Conservation (phyloP, 2,329 filamentous ascomycete genomes). For the Rachicladosporium sp. region DNA sequence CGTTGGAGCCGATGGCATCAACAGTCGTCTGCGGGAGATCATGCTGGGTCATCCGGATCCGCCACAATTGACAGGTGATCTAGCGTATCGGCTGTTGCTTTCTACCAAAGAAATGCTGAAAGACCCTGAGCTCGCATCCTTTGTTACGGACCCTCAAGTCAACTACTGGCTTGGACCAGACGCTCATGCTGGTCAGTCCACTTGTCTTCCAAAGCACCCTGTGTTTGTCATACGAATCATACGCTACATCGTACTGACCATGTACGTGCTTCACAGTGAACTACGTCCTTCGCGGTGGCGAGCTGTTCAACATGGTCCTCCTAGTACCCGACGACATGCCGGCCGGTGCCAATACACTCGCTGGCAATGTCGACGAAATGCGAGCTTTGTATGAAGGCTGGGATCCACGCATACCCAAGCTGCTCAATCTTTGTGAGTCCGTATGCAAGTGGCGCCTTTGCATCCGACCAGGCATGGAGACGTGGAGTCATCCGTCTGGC, state of each 20-base stretch:
- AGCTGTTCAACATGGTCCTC: constrained; percentile 40
- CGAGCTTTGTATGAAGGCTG: constrained; percentile 42
- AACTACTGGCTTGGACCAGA: constrained; percentile 43
- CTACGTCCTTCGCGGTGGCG: constrained; percentile 36
- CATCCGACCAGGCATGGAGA: constrained; percentile 42
- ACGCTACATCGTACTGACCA: too few species aligned
- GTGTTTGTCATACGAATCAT: background rate
- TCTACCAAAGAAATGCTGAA: constrained; percentile 34
- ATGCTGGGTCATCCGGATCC: constrained; percentile 34
- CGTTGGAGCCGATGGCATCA: constrained; percentile 39
- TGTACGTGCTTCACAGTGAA: constrained; percentile 28
- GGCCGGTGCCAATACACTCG: constrained; percentile 30
- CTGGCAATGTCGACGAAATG: constrained; percentile 43
- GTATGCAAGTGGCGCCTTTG: constrained; percentile 51
- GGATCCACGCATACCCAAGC: constrained; percentile 44
- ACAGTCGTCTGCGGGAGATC: constrained; percentile 30
- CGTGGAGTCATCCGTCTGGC: constrained; percentile 45
- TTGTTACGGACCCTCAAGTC: constrained; percentile 37
- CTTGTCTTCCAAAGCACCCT: background rate
- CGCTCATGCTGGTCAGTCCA: constrained; percentile 31
- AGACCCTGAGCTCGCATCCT: constrained; percentile 33
- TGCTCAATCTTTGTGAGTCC: constrained; percentile 44
- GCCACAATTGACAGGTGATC: constrained; percentile 38
- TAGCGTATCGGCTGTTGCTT: constrained; percentile 39
- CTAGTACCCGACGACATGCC: constrained; percentile 41